phyloP scores from a whole-genome alignment of 2,329 filamentous ascomycete genomes.

The Aspergillus proliferans region DNA sequence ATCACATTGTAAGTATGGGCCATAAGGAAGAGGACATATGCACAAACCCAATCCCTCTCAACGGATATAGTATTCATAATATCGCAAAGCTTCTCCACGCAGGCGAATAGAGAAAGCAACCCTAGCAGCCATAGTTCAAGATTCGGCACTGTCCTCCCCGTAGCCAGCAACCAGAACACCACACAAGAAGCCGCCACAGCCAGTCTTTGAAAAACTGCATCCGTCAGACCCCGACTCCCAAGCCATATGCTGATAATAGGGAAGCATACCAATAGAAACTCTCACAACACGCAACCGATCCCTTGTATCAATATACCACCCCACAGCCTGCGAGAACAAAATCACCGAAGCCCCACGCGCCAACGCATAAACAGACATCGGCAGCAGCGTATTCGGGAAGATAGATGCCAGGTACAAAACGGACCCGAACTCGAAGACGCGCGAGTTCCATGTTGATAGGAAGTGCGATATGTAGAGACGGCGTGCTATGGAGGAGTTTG shows the following conservation, averaged over 20 bases:
- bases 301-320: constrained; percentile 37
- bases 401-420: constrained; percentile 49
- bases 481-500: background rate
- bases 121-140: constrained; percentile 11
- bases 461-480: constrained; percentile 52
- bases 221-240: background rate
- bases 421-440: constrained; percentile 54
- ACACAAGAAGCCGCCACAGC: constrained; percentile 41
- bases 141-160: no score
- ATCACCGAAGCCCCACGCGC: constrained; percentile 46
- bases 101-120: constrained; percentile 46
- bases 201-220: constrained; percentile 19
- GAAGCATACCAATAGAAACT: constrained; percentile 5
- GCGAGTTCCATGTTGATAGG: constrained; percentile 55
- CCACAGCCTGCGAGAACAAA: constrained; percentile 32
- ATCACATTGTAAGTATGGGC: no score
- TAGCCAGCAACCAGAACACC: constrained; percentile 30
- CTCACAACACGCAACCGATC: constrained; percentile 7
- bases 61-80: constrained; percentile 60
- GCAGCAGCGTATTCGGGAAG: constrained; percentile 53
- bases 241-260: background rate
- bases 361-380: constrained; percentile 60
- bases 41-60: constrained; percentile 61
- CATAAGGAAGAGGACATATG: background rate
- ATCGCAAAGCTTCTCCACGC: constrained; percentile 59